These are phyloP conservation scores for Phytophthora litchii DNA, from an alignment of 352 stramenopile genomes.

Conservation along the genomic window DNA sequence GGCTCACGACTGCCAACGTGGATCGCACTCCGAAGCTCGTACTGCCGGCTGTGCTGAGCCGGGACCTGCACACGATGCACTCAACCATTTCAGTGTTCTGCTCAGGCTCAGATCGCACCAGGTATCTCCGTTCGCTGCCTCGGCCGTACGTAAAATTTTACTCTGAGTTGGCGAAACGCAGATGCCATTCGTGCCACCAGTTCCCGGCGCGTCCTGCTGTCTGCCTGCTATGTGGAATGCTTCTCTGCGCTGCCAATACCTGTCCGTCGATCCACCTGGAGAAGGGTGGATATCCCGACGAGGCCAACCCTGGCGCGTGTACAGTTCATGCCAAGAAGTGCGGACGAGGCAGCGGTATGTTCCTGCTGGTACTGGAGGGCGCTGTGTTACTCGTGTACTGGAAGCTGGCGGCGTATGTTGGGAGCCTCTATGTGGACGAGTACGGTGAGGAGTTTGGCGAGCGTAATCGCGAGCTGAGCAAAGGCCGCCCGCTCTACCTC, in stretches of 20 bases:
- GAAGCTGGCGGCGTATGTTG: slow-evolving; percentile 85
- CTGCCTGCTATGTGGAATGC: slow-evolving; percentile 80
- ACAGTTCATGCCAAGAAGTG: slow-evolving; percentile 89
- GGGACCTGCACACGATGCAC: slow-evolving; percentile 82
- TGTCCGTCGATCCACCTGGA: slow-evolving; percentile 76
- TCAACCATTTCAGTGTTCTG: slow-evolving; percentile 76
- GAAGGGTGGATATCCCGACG: slow-evolving; percentile 75
- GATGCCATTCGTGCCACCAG: slow-evolving; percentile 72
- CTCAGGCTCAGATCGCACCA: slow-evolving; percentile 67
- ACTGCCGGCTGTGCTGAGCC: slow-evolving; percentile 50
- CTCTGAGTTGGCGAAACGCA: slow-evolving; percentile 82
- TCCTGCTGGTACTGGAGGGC: slow-evolving; percentile 83
- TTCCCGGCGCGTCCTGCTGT: slow-evolving; percentile 85
- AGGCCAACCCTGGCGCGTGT: slow-evolving; percentile 82
- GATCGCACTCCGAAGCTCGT: slow-evolving; percentile 40
- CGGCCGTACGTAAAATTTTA: slow-evolving; percentile 88
- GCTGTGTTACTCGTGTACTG: slow-evolving; percentile 87
- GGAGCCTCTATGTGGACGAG: slow-evolving; percentile 87
- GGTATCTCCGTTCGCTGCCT: slow-evolving; percentile 74
- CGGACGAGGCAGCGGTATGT: slow-evolving; percentile 80
- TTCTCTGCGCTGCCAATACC: slow-evolving; percentile 84
- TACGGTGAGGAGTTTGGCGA: slow-evolving; percentile 90
- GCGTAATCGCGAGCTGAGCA: slow-evolving; percentile 80
- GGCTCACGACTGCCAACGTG: slow-evolving; percentile 71
- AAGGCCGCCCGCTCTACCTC: slow-evolving; percentile 81